Percentiles rank a stretch among this genome's conserved stretches.
Conservation (phyloP, 768 basidiomycete species). For the Rickenella mellea region DNA sequence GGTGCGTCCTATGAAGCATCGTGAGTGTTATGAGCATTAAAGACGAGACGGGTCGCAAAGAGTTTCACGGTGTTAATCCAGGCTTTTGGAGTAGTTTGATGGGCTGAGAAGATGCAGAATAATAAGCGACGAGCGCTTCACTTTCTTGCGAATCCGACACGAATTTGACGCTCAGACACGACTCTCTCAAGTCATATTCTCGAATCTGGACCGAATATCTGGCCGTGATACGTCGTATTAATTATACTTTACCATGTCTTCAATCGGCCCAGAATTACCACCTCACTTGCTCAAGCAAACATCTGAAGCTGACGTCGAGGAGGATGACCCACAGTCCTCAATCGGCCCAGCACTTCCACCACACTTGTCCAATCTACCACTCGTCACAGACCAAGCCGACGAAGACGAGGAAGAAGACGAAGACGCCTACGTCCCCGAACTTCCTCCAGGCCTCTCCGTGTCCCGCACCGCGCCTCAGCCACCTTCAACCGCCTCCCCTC, state of each 20-base stretch:
- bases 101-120: too few relatives aligned
- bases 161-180: too few relatives aligned
- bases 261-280: constrained; percentile 52
- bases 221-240: too few relatives aligned
- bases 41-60: too few relatives aligned
- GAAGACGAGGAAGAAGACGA: constrained; percentile 45
- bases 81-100: too few relatives aligned
- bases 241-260: constrained; percentile 36
- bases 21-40: too few relatives aligned
- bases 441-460: constrained; percentile 62
- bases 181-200: too few relatives aligned
- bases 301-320: constrained; percentile 22
- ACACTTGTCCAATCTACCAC: constrained; percentile 8
- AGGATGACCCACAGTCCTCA: constrained; percentile 19
- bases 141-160: too few relatives aligned
- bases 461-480: constrained; percentile 25
- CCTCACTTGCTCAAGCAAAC: constrained; percentile 28
- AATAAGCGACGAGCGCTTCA: too few relatives aligned
- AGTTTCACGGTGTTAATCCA: too few relatives aligned
- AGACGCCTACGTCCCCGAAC: constrained; percentile 63
- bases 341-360: constrained; percentile 16
- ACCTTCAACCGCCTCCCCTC: constrained; percentile 10
- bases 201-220: too few relatives aligned
- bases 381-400: constrained; percentile 9
- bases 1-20: too few relatives aligned